Conservation (phyloP, 1,139 yeast species). For the Candida tropicalis region DNA sequence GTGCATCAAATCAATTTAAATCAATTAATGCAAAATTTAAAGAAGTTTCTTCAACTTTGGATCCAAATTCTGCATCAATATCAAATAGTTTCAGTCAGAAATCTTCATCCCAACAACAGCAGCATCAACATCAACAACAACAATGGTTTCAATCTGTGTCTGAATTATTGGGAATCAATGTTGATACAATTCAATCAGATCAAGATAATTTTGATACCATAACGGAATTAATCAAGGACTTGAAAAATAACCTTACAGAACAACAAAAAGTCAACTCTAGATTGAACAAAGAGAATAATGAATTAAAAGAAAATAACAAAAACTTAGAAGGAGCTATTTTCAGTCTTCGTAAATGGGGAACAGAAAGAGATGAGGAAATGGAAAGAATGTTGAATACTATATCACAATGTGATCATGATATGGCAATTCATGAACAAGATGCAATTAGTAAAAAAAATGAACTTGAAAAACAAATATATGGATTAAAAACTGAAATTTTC, state of each 20-base stretch:
- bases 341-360: background rate
- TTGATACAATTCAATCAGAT: background rate
- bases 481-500: background rate
- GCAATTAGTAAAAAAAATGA: background rate
- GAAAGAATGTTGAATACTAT: background rate
- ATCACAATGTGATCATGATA: background rate
- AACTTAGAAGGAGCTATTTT: background rate
- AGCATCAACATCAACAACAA: no score
- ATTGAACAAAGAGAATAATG: background rate
- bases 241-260: background rate
- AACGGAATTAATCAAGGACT: background rate
- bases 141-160: background rate
- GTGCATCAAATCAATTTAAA: background rate
- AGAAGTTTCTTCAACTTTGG: background rate
- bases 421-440: background rate
- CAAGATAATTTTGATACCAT: background rate
- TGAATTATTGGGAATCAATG: background rate
- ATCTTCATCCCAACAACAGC: background rate
- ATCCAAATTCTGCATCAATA: background rate
- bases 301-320: background rate
- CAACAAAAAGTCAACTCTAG: background rate
- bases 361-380: background rate
- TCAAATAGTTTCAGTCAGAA: background rate
- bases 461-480: background rate
- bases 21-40: background rate